Conservation (phyloP, 1,284 basidiomycete genomes). For the Cryptococcus maquisensis region DNA sequence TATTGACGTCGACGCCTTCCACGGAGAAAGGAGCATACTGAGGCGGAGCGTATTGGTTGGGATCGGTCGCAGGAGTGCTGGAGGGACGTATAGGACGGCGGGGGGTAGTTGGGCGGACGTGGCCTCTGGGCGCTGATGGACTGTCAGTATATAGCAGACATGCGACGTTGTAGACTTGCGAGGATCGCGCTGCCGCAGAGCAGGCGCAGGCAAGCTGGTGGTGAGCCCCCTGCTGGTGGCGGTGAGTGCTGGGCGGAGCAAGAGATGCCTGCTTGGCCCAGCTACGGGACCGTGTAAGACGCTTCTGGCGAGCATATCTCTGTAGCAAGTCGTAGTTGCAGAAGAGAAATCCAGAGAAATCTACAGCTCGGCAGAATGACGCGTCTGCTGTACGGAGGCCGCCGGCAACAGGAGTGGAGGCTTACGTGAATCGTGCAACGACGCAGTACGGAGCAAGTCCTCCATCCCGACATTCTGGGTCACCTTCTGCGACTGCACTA, state of each 20-base stretch:
- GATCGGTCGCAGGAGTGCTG: not conserved
- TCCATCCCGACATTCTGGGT: too few relatives aligned
- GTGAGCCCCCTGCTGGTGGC: slow-evolving; percentile 3
- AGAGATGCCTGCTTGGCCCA: slow-evolving; percentile 6
- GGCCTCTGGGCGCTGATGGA: slow-evolving; percentile 29
- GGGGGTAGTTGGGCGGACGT: slow-evolving; percentile 20
- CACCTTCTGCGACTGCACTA: too few relatives aligned
- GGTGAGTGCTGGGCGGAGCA: not conserved
- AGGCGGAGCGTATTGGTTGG: not conserved
- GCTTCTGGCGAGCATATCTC: slow-evolving; percentile 5
- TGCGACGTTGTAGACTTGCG: slow-evolving; percentile 4
- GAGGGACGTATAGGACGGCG: slow-evolving; percentile 6
- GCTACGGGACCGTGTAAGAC: not conserved
- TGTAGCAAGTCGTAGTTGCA: too few relatives aligned
- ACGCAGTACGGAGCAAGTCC: not conserved
- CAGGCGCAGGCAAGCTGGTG: slow-evolving; percentile 11
- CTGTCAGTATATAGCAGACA: not conserved
- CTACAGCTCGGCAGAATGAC: too few relatives aligned
- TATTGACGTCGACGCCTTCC: not conserved
- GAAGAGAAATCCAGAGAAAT: too few relatives aligned
- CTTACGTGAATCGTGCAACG: not conserved
- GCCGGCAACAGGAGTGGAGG: too few relatives aligned
- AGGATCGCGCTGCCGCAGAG: slow-evolving; percentile 13
- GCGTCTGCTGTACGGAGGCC: too few relatives aligned
- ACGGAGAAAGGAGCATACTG: slow-evolving; percentile 4